These are phyloP conservation scores for Kodamaea restingae DNA, from an alignment of 805 yeast species.

Conservation along the genomic window DNA sequence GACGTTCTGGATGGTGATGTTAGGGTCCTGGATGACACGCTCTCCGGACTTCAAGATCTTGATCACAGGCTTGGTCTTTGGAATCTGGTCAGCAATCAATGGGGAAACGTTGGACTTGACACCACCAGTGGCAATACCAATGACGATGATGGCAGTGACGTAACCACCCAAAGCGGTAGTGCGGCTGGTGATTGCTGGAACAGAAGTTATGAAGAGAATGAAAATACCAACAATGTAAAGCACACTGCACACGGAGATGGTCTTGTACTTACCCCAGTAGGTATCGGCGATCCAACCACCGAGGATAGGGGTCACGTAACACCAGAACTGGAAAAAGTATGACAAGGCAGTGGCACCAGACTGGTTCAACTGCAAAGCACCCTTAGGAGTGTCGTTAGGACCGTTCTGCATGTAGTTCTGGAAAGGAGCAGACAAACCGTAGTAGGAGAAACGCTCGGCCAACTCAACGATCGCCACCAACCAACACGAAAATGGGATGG, in stretches of 20 bases:
- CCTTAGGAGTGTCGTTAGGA: constrained; percentile 37
- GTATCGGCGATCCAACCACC: constrained; percentile 78
- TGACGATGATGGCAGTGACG: constrained; percentile 48
- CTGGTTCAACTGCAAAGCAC: constrained; percentile 58
- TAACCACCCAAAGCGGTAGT: constrained; percentile 63
- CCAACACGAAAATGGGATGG: constrained; percentile 54
- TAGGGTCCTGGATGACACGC: constrained; percentile 52
- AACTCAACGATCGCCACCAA: constrained; percentile 69
- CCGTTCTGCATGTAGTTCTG: constrained; percentile 71
- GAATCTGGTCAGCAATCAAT: constrained; percentile 56
- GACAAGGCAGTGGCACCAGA: constrained; percentile 68
- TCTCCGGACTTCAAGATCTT: constrained; percentile 38
- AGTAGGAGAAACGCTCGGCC: constrained; percentile 77
- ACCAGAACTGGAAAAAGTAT: constrained; percentile 76
- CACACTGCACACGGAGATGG: constrained; percentile 58
- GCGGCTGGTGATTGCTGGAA: constrained; percentile 51
- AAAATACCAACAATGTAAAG: constrained; percentile 61
- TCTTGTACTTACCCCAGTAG: constrained; percentile 65
- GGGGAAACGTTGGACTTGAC: constrained; percentile 75
- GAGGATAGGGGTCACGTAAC: constrained; percentile 72
- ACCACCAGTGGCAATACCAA: constrained; percentile 79
- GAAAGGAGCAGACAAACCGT: constrained; percentile 73
- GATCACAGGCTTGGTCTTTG: constrained; percentile 37
- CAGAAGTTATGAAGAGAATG: constrained; percentile 63
- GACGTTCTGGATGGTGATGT: constrained; percentile 65